These are phyloP conservation scores for Botrytis aclada DNA, from an alignment of 2,329 filamentous ascomycete species.

Conservation along the genomic window DNA sequence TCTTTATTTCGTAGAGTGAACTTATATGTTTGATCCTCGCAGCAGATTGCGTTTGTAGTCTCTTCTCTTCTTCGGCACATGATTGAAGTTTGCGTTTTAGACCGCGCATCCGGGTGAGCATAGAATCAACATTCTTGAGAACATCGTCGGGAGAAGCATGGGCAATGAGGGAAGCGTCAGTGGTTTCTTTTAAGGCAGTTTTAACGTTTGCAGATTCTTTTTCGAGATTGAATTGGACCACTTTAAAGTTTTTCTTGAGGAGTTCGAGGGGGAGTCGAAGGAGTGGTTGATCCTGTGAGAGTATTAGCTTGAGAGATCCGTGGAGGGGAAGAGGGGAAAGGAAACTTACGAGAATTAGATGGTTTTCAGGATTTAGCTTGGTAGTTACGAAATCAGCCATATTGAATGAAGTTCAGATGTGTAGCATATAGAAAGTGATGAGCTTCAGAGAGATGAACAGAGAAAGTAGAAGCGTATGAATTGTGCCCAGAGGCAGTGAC, in stretches of 20 bases:
- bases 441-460: background rate
- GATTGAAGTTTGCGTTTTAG: constrained; percentile 82
- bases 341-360: constrained; percentile 64
- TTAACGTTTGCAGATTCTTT: constrained; percentile 64
- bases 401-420: constrained; percentile 9
- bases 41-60: constrained; percentile 70
- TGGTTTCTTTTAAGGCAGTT: constrained; percentile 58
- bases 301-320: constrained; percentile 24
- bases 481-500: background rate
- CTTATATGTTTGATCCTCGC: constrained; percentile 78
- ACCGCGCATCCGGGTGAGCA: constrained; percentile 79
- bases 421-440: background rate
- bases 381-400: constrained; percentile 62
- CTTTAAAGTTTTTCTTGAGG: constrained; percentile 89
- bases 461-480: background rate
- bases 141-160: constrained; percentile 69
- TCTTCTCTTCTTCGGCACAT: constrained; percentile 75
- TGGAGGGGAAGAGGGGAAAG: constrained; percentile 4
- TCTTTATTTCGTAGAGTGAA: constrained; percentile 74
- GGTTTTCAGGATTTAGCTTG: constrained; percentile 70
- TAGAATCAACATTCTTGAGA: constrained; percentile 77
- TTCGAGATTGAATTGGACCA: constrained; percentile 73
- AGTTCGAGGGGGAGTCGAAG: constrained; percentile 91
- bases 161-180: constrained; percentile 40
- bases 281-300: constrained; percentile 81